Evolutionary conservation across 1,284 basidiomycete species (phyloP).

Genomic region (Meira miltonrushii): DNA sequence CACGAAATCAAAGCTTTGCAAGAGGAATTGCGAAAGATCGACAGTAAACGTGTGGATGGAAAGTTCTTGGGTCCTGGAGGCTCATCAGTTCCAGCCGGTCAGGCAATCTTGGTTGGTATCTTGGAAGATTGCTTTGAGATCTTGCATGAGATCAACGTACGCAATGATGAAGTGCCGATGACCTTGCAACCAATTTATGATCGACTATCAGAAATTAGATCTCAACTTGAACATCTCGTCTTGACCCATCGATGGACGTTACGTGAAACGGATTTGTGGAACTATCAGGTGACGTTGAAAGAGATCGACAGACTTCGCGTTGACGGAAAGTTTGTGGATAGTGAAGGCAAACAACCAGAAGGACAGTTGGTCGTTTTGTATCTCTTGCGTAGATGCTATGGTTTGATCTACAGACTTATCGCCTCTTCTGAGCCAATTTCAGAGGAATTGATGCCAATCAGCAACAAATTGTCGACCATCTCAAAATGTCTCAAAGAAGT

Average conservation of each 20-base stretch:
- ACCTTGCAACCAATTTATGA: conserved; percentile 93
- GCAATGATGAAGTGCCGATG: conserved; percentile 80
- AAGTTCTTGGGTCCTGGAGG: conserved; percentile 92
- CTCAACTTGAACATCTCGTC: conserved; percentile 79
- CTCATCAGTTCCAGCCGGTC: conserved; percentile 76
- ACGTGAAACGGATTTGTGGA: conserved; percentile 75
- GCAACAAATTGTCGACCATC: conserved; percentile 59
- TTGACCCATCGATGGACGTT: conserved; percentile 96
- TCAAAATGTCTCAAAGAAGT: conserved; percentile 91
- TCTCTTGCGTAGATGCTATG: conserved; percentile 87
- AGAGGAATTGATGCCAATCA: conserved; percentile 89
- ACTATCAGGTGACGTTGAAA: conserved; percentile 83
- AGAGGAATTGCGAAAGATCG: conserved; percentile 91
- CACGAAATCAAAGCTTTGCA: conserved; percentile 81
- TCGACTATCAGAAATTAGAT: conserved; percentile 75
- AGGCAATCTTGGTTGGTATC: conserved; percentile 65
- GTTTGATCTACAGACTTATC: conserved; percentile 85
- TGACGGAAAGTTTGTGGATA: conserved; percentile 93
- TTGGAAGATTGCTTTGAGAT: conserved; percentile 97
- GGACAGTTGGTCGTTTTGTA: conserved; percentile 87
- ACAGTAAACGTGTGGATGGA: conserved; percentile 78
- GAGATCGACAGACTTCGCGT: conserved; percentile 96
- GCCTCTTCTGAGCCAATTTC: conserved; percentile 99
- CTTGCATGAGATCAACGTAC: conserved; percentile 87
- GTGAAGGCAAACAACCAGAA: conserved; percentile 80